Evolutionary conservation across 768 basidiomycete species (phyloP), one percentile per base, ranked within the genome.

Genomic region (Dioszegia crocea): DNA sequence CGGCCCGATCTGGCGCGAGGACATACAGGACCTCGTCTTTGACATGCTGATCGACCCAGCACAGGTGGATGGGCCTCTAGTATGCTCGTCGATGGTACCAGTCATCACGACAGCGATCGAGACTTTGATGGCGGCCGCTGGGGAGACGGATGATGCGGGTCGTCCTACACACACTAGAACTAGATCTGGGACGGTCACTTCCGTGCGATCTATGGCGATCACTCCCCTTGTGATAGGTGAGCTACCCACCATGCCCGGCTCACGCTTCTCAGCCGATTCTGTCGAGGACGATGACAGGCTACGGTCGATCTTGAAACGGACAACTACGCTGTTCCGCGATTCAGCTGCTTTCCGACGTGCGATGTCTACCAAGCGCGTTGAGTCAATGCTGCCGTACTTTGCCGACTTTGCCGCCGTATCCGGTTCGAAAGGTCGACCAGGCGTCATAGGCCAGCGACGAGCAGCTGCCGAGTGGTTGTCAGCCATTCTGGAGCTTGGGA

Each of bases 71-170:
- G 55, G 58, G 31, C 27, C 49, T 9, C 29, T 73, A 23, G 55
- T 54, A 17, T 68, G 69, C 21, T 65, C 71, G 16, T 30, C 62
- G 16, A 63, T 93, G 57, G 78, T 91, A 17, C 84, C 87, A 1
- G 81, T 85, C 1, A 84, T 96, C 41, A 75, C 93, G 4, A 80
- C 83, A 12, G 84, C 88, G 1, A 78, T 94, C 45, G 84, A 85
- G 44, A 78, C 79, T 31, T 83, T 88, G 1, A 74, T 88, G 76
- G 67, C 73, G 43, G 36, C 57, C 11, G 63, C 65, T 6, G 68
- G 60, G 11, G 74, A 71, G 12, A 45, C 27, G 14, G 71, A 71
- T 11, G 64, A 63, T 14, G 40, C 51, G 12, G 60, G 29, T 24
- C 46, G 54, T 12, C 60, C 67, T n/a, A 50, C 46, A 12, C 24